Conservation (phyloP, 768 basidiomycete species). For the Daedalea quercina region DNA sequence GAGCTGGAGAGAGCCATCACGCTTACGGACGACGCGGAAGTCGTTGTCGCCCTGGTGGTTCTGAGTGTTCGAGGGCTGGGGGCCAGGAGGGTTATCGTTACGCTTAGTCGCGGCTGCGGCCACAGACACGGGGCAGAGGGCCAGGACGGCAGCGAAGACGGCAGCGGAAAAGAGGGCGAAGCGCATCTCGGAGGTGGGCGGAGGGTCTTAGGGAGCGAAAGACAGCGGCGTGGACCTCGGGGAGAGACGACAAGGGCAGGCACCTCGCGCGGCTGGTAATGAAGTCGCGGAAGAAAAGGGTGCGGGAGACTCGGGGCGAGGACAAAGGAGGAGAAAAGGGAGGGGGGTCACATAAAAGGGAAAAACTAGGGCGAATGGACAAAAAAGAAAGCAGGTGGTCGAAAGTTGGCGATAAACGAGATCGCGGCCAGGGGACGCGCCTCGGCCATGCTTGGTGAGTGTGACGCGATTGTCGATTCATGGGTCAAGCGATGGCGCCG, state of each 20-base stretch:
- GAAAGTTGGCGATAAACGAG: no score
- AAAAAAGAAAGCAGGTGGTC: no score
- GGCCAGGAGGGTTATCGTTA: slow-evolving; percentile 1
- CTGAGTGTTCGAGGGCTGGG: slow-evolving; percentile 10
- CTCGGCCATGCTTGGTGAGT: no score
- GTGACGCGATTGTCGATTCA: no score
- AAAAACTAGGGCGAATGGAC: no score
- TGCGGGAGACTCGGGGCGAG: not conserved
- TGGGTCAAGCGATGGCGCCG: no score
- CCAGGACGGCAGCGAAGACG: slow-evolving; percentile 5
- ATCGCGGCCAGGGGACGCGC: no score
- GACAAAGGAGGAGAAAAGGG: not conserved
- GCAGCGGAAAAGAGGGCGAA: slow-evolving; percentile 6
- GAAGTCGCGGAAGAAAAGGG: not conserved
- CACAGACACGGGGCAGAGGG: slow-evolving; percentile 3
- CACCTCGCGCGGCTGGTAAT: not conserved
- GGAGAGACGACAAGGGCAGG: not conserved
- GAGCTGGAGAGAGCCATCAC: slow-evolving; percentile 9
- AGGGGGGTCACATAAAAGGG: no score
- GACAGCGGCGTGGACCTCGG: not conserved
- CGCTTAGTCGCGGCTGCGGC: not conserved
- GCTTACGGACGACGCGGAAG: slow-evolving; percentile 5
- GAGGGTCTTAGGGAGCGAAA: not conserved
- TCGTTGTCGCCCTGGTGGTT: not conserved
- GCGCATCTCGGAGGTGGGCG: slow-evolving; percentile 9